phyloP scores from a whole-genome alignment of 2,329 filamentous ascomycete genomes.

The Microascus cirrosus region DNA sequence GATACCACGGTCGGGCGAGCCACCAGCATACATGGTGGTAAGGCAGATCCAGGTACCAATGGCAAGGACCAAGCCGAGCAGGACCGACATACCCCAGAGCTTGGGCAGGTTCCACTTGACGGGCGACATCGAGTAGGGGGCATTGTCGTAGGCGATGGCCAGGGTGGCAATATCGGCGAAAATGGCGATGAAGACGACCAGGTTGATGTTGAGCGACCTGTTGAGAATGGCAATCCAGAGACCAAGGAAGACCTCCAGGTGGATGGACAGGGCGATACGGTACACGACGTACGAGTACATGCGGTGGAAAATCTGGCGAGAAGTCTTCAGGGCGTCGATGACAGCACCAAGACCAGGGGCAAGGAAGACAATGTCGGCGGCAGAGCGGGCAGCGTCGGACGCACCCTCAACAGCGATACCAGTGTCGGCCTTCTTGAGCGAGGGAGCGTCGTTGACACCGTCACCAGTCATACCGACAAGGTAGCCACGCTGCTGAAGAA shows the following conservation, averaged over 20 bases:
- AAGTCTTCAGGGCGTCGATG: constrained; percentile 86
- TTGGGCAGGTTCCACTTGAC: constrained; percentile 91
- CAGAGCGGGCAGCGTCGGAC: constrained; percentile 81
- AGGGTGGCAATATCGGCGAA: constrained; percentile 89
- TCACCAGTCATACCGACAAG: constrained; percentile 95
- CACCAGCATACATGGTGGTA: constrained; percentile 66
- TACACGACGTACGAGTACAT: constrained; percentile 97
- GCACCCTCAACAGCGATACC: constrained; percentile 91
- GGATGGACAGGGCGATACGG: constrained; percentile 84
- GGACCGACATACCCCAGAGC: constrained; percentile 84
- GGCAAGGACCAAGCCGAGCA: constrained; percentile 72
- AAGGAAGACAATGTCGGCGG: constrained; percentile 89
- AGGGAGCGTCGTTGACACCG: constrained; percentile 88
- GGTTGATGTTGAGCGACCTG: constrained; percentile 69
- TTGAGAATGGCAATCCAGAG: constrained; percentile 88
- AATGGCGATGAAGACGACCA: constrained; percentile 90
- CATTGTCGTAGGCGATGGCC: constrained; percentile 88
- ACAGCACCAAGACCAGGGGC: constrained; percentile 84
- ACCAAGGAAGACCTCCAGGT: constrained; percentile 84
- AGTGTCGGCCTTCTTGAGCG: constrained; percentile 90
- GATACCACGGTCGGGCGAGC: constrained; percentile 61
- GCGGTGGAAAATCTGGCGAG: constrained; percentile 89
- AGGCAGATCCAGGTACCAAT: constrained; percentile 81
- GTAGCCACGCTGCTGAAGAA: constrained; percentile 85
- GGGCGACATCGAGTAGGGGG: constrained; percentile 71